Evolutionary conservation across 2,329 filamentous ascomycete species (phyloP).

Genomic region (Knufia fluminis): DNA sequence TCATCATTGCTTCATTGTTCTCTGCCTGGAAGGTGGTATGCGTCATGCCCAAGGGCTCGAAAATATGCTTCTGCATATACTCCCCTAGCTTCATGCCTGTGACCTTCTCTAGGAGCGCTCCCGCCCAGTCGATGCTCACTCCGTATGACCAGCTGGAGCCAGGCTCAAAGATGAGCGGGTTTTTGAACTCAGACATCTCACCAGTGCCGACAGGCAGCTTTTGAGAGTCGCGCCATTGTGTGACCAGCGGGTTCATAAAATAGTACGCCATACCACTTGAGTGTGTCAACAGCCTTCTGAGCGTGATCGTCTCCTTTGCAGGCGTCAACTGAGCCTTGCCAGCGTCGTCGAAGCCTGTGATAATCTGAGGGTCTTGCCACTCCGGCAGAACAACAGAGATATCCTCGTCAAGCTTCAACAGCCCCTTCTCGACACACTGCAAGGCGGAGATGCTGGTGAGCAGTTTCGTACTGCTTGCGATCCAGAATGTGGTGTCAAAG

Average conservation of each 20-base stretch:
- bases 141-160: conserved; percentile 45
- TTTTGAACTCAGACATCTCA: not conserved
- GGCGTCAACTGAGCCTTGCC: conserved; percentile 26
- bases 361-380: conserved; percentile 39
- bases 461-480: conserved; percentile 34
- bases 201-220: not conserved
- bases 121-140: conserved; percentile 44
- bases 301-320: conserved; percentile 18
- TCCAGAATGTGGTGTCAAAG: conserved; percentile 19
- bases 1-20: conserved; percentile 29
- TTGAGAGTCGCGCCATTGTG: not conserved
- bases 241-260: not conserved
- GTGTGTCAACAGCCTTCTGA: conserved; percentile 19
- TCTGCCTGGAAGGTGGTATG: conserved; percentile 35
- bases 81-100: conserved; percentile 26
- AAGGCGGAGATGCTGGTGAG: conserved; percentile 44
- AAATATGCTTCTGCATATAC: conserved; percentile 8
- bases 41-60: conserved; percentile 9
- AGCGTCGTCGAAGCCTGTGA: conserved; percentile 39
- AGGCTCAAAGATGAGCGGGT: conserved; percentile 43
- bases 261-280: conserved; percentile 16
- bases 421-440: conserved; percentile 47
- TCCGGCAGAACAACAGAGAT: conserved; percentile 40
- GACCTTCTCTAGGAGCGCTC: conserved; percentile 41
- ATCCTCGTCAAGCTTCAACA: conserved; percentile 40